These are phyloP conservation scores for Vitis vinifera DNA, from an alignment of 164 flowering plant species.

Conservation along the genomic window DNA sequence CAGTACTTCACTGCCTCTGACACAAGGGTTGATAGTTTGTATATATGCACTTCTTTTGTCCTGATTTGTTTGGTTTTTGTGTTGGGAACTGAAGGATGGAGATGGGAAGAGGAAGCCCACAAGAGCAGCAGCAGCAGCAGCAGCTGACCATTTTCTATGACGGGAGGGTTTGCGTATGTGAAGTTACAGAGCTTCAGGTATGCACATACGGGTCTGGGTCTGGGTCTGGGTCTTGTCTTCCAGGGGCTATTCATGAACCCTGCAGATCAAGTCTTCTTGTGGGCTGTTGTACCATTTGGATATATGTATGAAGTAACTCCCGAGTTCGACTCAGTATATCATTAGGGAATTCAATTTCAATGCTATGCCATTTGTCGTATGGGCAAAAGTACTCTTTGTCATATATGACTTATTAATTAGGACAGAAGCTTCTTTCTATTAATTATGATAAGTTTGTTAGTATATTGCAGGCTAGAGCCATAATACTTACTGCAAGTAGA, in stretches of 20 bases:
- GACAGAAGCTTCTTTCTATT: no score
- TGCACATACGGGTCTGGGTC: background rate
- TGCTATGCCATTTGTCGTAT: no score
- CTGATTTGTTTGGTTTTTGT: background rate
- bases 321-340: no score
- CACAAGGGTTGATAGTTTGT: background rate
- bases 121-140: slow-evolving; percentile 5
- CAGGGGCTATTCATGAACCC: no score
- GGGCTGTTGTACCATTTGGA: background rate
- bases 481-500: slow-evolving; percentile 29
- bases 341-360: no score
- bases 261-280: no score
- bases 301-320: background rate
- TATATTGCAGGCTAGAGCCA: slow-evolving; percentile 37
- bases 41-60: background rate
- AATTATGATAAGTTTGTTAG: background rate
- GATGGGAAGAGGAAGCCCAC: no score
- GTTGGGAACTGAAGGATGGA: no score
- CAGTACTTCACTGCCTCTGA: no score
- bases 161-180: slow-evolving; percentile 29
- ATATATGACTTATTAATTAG: no score
- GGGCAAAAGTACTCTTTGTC: no score
- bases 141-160: slow-evolving; percentile 39
- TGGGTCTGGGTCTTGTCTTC: no score
- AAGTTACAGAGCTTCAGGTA: slow-evolving; percentile 40